phyloP scores from a whole-genome alignment of 768 basidiomycete species.

The Gloeostereum incarnatum region DNA sequence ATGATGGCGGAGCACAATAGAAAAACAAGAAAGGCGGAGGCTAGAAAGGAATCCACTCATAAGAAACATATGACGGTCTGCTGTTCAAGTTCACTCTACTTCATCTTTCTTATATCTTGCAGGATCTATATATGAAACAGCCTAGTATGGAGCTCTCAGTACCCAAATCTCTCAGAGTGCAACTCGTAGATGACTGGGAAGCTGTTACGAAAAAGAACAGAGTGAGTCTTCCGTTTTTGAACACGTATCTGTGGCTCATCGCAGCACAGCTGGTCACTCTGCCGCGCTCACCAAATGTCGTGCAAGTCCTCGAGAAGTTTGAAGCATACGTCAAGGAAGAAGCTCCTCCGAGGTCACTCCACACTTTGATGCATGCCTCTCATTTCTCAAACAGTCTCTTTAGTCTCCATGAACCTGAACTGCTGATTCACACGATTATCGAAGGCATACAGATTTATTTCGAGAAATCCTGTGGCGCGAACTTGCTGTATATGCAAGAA shows the following conservation, averaged over 20 bases:
- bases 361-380: background rate
- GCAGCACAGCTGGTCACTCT: background rate
- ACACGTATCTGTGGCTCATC: background rate
- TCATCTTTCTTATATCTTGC: too few species aligned
- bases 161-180: background rate
- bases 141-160: background rate
- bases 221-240: background rate
- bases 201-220: background rate
- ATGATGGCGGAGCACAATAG: too few species aligned
- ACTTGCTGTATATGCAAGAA: too few species aligned
- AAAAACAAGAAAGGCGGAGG: too few species aligned
- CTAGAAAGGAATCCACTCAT: too few species aligned
- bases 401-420: conserved; percentile 41
- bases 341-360: background rate
- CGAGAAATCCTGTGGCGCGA: conserved; percentile 58
- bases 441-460: conserved; percentile 65
- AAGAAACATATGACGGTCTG: too few species aligned
- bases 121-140: too few species aligned
- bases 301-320: background rate
- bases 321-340: background rate
- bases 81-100: too few species aligned
- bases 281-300: background rate
- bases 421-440: conserved; percentile 52
- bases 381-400: too few species aligned
- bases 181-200: background rate